Base-by-base conservation (phyloP, 495 filamentous ascomycete genomes). In the Hyaloscypha bicolor region DNA sequence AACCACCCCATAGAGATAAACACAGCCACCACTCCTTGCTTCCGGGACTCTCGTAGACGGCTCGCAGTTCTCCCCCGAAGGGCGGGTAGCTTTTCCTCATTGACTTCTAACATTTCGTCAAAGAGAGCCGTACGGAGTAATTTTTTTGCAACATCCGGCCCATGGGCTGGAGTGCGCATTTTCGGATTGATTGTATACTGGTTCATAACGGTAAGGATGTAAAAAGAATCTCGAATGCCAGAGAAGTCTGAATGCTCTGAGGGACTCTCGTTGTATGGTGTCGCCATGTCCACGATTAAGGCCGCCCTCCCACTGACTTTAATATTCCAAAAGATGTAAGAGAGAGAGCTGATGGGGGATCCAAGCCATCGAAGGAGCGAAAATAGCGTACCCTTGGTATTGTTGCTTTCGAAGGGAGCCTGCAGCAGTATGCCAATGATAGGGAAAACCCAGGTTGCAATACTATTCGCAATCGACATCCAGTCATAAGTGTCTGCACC, bases 271-370 rank as follows among this genome's bases (percentile, higher is more conserved):
- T 59, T 9, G 25, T 29, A 59, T 21, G 4, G 11, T 32, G 55
- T 22, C 19, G 55, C 55, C 55, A 59, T 59, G 55, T 59, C 55
- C 6, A 59, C 55, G 4, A 59, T 59, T 22, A 59, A 59, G 16
- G 21, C 55, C n/a, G 25, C 25, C 31, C 32, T 59, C 16, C 55
- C 6, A 29, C 25, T 59, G 1, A 59, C 55, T 31, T 59, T 59
- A 2, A 59, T 59, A 31, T 59, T 59, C 55, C 55, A 59, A 29
- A 59, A 31, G 30, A 59, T 59, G 29, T 59, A 59, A 1, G 55
- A 59, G 1, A 59, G 25, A 9, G 55, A 22, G 14, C 25, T 32
- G 6, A 59, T 12, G 8, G 55, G 55, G 14, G 55, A 59, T 25
- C 55, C 55, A 32, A 31, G 16, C 16, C 32, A 59, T 59, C 55